Percentiles rank a stretch among this genome's conserved stretches.
Evolutionary conservation across 306 rosid species (phyloP).

Genomic region (Rosa multiflora): DNA sequence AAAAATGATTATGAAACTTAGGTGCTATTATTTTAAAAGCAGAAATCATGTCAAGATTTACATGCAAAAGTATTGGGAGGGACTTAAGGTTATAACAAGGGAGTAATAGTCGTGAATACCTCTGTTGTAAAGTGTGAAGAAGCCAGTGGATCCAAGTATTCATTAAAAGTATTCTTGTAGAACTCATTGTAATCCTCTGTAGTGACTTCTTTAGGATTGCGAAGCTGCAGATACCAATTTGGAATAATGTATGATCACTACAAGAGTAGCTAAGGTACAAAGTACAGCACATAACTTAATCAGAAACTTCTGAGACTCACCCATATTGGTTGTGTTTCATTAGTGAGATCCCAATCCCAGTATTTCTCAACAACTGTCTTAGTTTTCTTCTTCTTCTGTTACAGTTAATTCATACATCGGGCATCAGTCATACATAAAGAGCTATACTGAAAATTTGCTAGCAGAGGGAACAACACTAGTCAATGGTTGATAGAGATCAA

Average conservation of each 20-base stretch:
- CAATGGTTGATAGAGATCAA: neutral
- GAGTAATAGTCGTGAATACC: conserved; percentile 38
- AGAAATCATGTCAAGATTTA: neutral
- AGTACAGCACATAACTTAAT: conserved; percentile 7
- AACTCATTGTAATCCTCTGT: conserved; percentile 93
- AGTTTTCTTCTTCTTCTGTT: conserved; percentile 87
- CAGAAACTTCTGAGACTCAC: conserved; percentile 41
- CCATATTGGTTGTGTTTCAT: conserved; percentile 97
- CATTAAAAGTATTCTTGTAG: conserved; percentile 83
- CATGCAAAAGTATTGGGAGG: neutral
- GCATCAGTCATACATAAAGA: neutral
- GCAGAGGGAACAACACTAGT: neutral
- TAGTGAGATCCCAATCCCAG: conserved; percentile 97
- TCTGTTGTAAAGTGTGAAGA: conserved; percentile 95
- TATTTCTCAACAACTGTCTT: conserved; percentile 87
- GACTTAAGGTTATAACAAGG: neutral
- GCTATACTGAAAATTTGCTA: neutral
- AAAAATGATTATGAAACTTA: neutral
- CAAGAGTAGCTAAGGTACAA: neutral
- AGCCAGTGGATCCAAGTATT: conserved; percentile 89
- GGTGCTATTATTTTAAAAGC: neutral
- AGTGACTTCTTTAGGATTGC: conserved; percentile 82
- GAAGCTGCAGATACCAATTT: conserved; percentile 65
- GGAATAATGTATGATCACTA: conserved; percentile 14
- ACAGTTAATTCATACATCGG: conserved; percentile 24